Percentiles rank a stretch among this genome's conserved stretches.
phyloP scores from a whole-genome alignment of 192 early-diverging fungal species.

The Coemansia sp. region DNA sequence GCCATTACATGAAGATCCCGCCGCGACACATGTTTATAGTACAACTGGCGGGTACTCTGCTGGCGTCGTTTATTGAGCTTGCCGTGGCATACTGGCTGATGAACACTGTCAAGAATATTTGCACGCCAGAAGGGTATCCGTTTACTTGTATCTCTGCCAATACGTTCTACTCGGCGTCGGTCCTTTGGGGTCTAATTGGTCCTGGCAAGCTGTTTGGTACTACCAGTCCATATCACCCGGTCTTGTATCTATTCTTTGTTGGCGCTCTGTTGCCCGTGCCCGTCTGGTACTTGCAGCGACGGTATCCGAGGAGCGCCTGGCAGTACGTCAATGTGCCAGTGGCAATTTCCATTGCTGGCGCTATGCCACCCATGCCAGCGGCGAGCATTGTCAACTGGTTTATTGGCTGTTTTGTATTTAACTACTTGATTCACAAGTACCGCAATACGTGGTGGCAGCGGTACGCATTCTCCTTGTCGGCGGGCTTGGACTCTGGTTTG shows the following conservation, averaged over 20 bases:
- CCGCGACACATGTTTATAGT: slow-evolving; percentile 81
- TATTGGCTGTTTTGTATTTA: slow-evolving; percentile 70
- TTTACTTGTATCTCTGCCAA: slow-evolving; percentile 66
- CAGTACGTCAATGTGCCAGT: slow-evolving; percentile 71
- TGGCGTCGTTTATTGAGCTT: slow-evolving; percentile 71
- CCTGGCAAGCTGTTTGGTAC: slow-evolving; percentile 71
- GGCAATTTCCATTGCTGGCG: slow-evolving; percentile 63
- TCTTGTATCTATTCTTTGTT: slow-evolving; percentile 60
- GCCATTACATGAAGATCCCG: slow-evolving; percentile 84
- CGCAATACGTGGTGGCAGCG: slow-evolving; percentile 67
- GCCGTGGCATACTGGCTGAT: slow-evolving; percentile 72
- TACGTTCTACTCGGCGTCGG: slow-evolving; percentile 71
- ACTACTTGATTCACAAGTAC: slow-evolving; percentile 66
- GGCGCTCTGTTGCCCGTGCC: slow-evolving; percentile 74
- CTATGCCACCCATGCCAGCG: slow-evolving; percentile 65
- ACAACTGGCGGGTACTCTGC: slow-evolving; percentile 71
- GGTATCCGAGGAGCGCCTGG: slow-evolving; percentile 66
- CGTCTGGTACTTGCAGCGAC: slow-evolving; percentile 65
- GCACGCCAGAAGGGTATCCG: slow-evolving; percentile 64
- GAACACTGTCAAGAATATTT: slow-evolving; percentile 62
- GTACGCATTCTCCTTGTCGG: slow-evolving; percentile 60
- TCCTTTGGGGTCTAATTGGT: slow-evolving; percentile 81
- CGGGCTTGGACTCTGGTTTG: slow-evolving; percentile 51
- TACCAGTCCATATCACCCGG: slow-evolving; percentile 59
- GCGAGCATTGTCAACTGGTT: slow-evolving; percentile 73